phyloP scores from a whole-genome alignment of 352 stramenopile genomes.

The Phytophthora palmivora region DNA sequence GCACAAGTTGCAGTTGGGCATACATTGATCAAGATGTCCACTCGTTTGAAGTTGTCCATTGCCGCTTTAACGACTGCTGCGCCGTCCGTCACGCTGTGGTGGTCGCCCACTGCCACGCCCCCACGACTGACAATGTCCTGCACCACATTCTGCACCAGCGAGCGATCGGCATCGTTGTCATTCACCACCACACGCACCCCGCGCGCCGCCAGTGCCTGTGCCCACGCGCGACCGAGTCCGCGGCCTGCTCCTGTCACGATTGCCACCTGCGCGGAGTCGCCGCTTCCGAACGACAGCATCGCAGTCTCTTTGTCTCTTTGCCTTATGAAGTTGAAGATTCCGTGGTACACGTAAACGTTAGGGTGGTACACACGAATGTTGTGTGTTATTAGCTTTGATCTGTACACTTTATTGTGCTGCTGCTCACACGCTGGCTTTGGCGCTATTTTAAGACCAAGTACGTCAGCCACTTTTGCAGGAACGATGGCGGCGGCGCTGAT shows the following conservation, averaged over 20 bases:
- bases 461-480: slow-evolving; percentile 8
- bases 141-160: slow-evolving; percentile 56
- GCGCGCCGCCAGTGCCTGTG: slow-evolving; percentile 50
- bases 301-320: slow-evolving; percentile 9
- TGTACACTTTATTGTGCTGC: not conserved
- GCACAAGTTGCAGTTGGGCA: slow-evolving; percentile 12
- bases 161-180: slow-evolving; percentile 63
- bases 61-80: slow-evolving; percentile 51
- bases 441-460: slow-evolving; percentile 18
- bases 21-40: slow-evolving; percentile 86
- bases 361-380: slow-evolving; percentile 10
- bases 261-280: slow-evolving; percentile 58
- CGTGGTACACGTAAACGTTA: slow-evolving; percentile 30
- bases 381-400: slow-evolving; percentile 1
- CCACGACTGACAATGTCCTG: slow-evolving; percentile 38
- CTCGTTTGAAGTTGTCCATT: slow-evolving; percentile 51
- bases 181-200: slow-evolving; percentile 71
- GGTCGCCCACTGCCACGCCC: slow-evolving; percentile 57
- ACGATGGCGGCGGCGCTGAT: slow-evolving; percentile 55
- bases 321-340: slow-evolving; percentile 38
- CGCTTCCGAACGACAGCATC: slow-evolving; percentile 56
- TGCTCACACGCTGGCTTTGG: too few species aligned
- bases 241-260: slow-evolving; percentile 67
- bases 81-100: slow-evolving; percentile 60
- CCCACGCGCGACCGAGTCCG: slow-evolving; percentile 62